Evolutionary conservation across 371 early-diverging fungal species (phyloP).

Genomic region (Umbelopsis sp.): DNA sequence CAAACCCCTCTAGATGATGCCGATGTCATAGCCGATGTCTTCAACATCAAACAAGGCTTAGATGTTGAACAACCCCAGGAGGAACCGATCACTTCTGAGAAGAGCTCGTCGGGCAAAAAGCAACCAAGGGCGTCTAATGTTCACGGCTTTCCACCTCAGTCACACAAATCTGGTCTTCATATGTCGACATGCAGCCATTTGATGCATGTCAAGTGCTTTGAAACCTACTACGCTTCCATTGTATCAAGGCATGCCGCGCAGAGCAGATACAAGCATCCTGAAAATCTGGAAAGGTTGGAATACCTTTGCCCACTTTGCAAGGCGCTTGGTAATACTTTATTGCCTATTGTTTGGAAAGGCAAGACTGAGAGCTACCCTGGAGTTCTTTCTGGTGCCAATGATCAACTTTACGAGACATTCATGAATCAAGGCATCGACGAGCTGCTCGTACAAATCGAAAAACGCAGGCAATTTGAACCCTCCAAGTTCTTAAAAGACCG

Average conservation of each 20-base stretch:
- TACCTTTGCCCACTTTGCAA: constrained; percentile 96
- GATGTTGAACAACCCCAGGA: constrained; percentile 24
- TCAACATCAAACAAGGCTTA: constrained; percentile 51
- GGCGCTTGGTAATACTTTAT: constrained; percentile 84
- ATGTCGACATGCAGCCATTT: constrained; percentile 93
- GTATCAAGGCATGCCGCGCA: constrained; percentile 69
- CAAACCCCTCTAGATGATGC: constrained; percentile 63
- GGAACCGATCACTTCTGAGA: background rate
- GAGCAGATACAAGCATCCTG: constrained; percentile 75
- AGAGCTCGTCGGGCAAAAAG: background rate
- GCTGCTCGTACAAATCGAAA: background rate
- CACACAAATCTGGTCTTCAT: constrained; percentile 62
- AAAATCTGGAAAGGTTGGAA: constrained; percentile 38
- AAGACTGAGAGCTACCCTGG: constrained; percentile 66
- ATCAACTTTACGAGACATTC: constrained; percentile 9
- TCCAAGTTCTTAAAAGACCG: constrained; percentile 16
- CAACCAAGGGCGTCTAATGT: constrained; percentile 11
- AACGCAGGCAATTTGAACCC: constrained; percentile 5
- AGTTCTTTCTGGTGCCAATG: constrained; percentile 37
- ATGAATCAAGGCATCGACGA: background rate
- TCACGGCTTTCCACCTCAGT: constrained; percentile 57
- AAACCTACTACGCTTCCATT: constrained; percentile 76
- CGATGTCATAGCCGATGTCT: constrained; percentile 57
- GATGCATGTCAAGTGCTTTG: constrained; percentile 93
- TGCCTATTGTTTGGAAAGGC: constrained; percentile 73